phyloP scores from a whole-genome alignment of 2,329 filamentous ascomycete genomes.

The Epicoccum nigrum region DNA sequence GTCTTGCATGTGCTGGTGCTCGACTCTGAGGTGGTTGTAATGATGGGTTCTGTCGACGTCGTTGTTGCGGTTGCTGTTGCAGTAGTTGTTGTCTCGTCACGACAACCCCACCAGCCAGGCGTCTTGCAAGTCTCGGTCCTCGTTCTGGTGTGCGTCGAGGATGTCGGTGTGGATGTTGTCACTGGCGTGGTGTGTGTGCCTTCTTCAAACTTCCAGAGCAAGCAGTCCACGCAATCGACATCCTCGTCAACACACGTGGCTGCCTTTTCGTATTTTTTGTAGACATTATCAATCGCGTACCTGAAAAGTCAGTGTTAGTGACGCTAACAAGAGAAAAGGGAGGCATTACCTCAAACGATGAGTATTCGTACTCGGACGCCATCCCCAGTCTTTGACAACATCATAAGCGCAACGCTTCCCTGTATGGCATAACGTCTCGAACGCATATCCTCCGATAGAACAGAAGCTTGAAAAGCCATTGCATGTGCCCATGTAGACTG shows the following conservation, averaged over 20 bases:
- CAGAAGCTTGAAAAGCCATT: constrained; percentile 45
- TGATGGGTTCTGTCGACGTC: constrained; percentile 15
- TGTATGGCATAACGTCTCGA: constrained; percentile 46
- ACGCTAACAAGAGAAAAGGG: no score
- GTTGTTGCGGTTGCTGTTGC: constrained; percentile 29
- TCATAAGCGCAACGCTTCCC: constrained; percentile 45
- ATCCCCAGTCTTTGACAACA: constrained; percentile 46
- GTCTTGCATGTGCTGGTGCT: constrained; percentile 42
- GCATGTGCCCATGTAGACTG: constrained; percentile 47
- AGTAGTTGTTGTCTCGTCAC: constrained; percentile 40
- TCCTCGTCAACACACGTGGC: constrained; percentile 44
- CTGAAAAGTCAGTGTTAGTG: no score
- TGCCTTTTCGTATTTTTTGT: constrained; percentile 41
- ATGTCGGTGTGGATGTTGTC: constrained; percentile 33
- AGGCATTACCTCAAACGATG: constrained; percentile 31
- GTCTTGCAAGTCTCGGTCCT: constrained; percentile 47
- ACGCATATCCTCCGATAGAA: constrained; percentile 45
- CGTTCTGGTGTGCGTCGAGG: constrained; percentile 31
- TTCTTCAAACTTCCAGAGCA: constrained; percentile 46
- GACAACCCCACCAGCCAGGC: constrained; percentile 47
- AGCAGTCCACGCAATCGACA: constrained; percentile 44
- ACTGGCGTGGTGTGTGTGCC: constrained; percentile 39
- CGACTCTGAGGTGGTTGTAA: constrained; percentile 25
- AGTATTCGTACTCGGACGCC: constrained; percentile 42
- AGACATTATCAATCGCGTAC: constrained; percentile 46